These are phyloP conservation scores for Lasiodiplodia gonubiensis DNA, from an alignment of 2,329 filamentous ascomycete genomes.

Conservation along the genomic window DNA sequence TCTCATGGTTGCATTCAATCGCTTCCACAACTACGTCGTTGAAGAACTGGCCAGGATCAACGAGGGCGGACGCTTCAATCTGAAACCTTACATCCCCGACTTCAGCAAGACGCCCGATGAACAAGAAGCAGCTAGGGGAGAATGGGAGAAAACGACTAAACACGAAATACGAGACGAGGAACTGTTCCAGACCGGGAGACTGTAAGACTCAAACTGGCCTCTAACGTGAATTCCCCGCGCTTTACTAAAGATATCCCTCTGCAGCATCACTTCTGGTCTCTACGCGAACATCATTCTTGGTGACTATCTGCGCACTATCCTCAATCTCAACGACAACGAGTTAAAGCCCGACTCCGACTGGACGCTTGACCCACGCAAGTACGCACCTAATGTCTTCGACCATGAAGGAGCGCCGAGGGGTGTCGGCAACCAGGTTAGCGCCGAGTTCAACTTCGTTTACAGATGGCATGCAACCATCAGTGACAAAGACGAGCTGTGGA, in stretches of 20 bases:
- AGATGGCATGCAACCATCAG: constrained; percentile 79
- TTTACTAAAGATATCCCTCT: constrained; percentile 47
- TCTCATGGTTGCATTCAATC: constrained; percentile 66
- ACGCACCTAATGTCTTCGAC: constrained; percentile 4
- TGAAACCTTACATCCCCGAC: constrained; percentile 51
- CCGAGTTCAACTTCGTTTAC: constrained; percentile 83
- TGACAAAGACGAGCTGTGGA: constrained; percentile 76
- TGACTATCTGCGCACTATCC: constrained; percentile 53
- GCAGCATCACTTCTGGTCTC: constrained; percentile 50
- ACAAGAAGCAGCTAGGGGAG: too few relatives aligned
- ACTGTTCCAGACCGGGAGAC: constrained; percentile 33
- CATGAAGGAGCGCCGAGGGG: constrained; percentile 64
- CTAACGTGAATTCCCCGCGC: constrained; percentile 24
- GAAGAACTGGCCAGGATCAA: constrained; percentile 79
- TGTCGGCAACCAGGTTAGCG: constrained; percentile 77
- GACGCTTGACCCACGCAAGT: constrained; percentile 71
- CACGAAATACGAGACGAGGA: too few relatives aligned
- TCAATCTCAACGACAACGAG: constrained; percentile 61
- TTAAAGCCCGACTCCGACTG: constrained; percentile 65
- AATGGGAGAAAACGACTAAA: too few relatives aligned
- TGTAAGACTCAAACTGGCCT: constrained; percentile 46
- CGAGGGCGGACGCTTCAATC: constrained; percentile 74
- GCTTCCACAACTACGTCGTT: constrained; percentile 82
- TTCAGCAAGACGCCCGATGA: not conserved
- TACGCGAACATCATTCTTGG: constrained; percentile 54